Evolutionary conservation across 73 alveolate genomes (phyloP), one percentile per base, ranked within the genome.

Genomic region (Paraurostyla sp.): DNA sequence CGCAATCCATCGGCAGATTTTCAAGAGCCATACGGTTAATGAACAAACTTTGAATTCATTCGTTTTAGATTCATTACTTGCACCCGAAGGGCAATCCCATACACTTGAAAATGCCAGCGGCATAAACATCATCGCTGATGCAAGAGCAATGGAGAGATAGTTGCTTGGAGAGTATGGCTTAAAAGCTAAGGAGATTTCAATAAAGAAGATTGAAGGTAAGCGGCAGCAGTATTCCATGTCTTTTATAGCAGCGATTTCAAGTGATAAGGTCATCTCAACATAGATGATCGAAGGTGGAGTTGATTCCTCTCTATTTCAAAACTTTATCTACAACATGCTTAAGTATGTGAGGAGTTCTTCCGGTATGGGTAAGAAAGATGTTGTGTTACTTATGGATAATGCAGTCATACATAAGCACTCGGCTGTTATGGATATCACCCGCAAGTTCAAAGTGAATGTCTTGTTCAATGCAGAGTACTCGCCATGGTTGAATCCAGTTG

Each of bases 401-500:
- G 57, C 22, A 45, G n/a, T n/a, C n/a, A n/a, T n/a, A n/a, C n/a
- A n/a, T n/a, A n/a, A n/a, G n/a, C n/a, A n/a, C n/a, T n/a, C n/a
- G n/a, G n/a, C n/a, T n/a, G n/a, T n/a, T n/a, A n/a, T n/a, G n/a
- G n/a, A n/a, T n/a, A n/a, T n/a, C n/a, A n/a, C n/a, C n/a, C n/a
- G n/a, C n/a, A n/a, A n/a, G n/a, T n/a, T n/a, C n/a, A 56, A 56
- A 22, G 71, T 56, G 38, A 56, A 56, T 56, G 71, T 56, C 15
- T 22, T 56, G 38, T 56, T 56, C 32, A 56, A 56, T 22, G 71
- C 71, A 13, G 23, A 13, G n/a, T n/a, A n/a, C n/a, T n/a, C n/a
- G n/a, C n/a, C n/a, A n/a, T n/a, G n/a, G n/a, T n/a, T n/a, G n/a
- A 56, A 56, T 32, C 71, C 71, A 56, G 33, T 56, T 13, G 71